A percentile compares a stretch with the other conserved stretches of the same genome.
These are phyloP conservation scores for Botrytis tulipae DNA, from an alignment of 2,329 filamentous ascomycete species.

Conservation along the genomic window DNA sequence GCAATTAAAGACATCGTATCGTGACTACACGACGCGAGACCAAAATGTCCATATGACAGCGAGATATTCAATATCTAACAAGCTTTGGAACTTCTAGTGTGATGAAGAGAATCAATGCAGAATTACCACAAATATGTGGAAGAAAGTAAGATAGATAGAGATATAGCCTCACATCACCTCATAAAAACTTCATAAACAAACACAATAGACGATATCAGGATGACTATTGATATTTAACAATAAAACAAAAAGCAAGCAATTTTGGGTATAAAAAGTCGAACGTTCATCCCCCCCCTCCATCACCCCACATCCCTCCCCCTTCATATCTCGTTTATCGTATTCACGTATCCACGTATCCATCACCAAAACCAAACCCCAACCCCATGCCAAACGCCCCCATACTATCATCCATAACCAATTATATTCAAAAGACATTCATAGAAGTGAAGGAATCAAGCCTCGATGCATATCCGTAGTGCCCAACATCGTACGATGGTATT, in stretches of 20 bases:
- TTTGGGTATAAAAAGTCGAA: slow-evolving; percentile 3
- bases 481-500: not conserved
- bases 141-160: not conserved
- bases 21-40: not conserved
- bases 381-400: not conserved
- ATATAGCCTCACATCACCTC: not conserved
- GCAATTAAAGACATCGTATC: not conserved
- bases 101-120: not conserved
- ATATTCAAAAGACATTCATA: not conserved
- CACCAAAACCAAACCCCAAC: not conserved
- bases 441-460: not conserved
- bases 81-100: not conserved
- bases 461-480: not conserved
- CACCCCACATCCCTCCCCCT: not conserved
- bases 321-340: not conserved
- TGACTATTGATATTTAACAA: not conserved
- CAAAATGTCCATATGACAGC: not conserved
- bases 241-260: not conserved
- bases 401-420: not conserved
- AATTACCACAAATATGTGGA: not conserved
- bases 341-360: not conserved
- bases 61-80: not conserved
- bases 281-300: not conserved
- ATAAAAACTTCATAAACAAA: too few relatives aligned
- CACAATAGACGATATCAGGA: not conserved